Evolutionary conservation across 2,329 filamentous ascomycete species (phyloP), one percentile per base, ranked within the genome.

Genomic region (Ascochyta clinopodiicola): DNA sequence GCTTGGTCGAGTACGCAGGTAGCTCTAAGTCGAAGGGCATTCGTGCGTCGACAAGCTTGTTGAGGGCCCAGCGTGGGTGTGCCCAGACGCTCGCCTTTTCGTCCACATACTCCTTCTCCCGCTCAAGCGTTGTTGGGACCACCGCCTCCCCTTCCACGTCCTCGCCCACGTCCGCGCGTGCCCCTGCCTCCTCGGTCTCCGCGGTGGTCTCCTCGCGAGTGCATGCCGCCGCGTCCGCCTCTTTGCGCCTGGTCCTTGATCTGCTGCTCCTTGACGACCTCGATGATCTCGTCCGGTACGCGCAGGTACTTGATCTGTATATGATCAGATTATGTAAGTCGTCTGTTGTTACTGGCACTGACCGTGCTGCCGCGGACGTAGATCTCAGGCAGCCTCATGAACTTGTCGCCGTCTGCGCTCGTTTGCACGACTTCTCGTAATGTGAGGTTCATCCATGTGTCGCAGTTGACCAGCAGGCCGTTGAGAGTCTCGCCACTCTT

Each of bases 401-500:
- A 99, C 74, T 90, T 93, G 78, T 98, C 93, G 60, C 92, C 95
- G 71, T 98, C 94, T 22, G 94, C 88, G 74, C 90, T 96, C 17
- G 95, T 98, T 79, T 98, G 94, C 32, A 98, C 91, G 21, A 99
- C 96, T 77, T 98, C 95, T 78, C 95, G 96, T 64, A 99, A 80
- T 2, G 94, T 98, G 67, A 99, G 81, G 80, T 99, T 99, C 95
- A 99, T 99, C 92, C 95, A 99, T 44, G 94, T 99, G 77, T 99
- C 95, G 86, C 94, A 99, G 77, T 89, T 92, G 76, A 97, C 90
- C 56, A 99, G 83, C 73, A 97, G 92, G 61, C 95, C 95, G 79
- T 98, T 99, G 58, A 99, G 85, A 0, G 95, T 98, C 79, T 99
- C 93, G 80, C 93, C 93, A 73, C 94, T 96, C 83, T 97, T 97